Conservation (phyloP, 257 asterid genomes). For the Solanum appendiculatum region DNA sequence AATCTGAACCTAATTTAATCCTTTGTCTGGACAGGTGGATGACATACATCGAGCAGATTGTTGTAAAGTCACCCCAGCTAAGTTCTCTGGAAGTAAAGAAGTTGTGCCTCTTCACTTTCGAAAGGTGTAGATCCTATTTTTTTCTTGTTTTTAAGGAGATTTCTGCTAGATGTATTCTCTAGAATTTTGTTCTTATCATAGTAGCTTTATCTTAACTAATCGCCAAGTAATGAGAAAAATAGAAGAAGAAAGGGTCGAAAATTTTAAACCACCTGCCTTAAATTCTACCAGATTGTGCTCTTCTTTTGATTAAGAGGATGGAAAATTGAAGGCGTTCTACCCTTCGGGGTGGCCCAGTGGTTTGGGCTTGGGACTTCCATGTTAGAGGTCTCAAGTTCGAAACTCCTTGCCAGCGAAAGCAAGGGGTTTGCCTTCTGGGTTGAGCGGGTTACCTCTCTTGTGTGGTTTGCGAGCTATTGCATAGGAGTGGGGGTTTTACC, state of each 20-base stretch:
- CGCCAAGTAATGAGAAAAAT: background rate
- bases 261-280: background rate
- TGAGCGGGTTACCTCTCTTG: no score
- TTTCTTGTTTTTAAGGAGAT: background rate
- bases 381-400: no score
- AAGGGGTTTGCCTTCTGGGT: no score
- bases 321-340: background rate
- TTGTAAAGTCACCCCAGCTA: slow-evolving; percentile 94
- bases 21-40: slow-evolving; percentile 43
- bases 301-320: background rate
- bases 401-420: no score
- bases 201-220: background rate
- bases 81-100: slow-evolving; percentile 93
- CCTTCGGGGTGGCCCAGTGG: no score
- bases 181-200: background rate
- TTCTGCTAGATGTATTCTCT: background rate
- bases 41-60: slow-evolving; percentile 75
- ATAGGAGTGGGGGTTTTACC: no score
- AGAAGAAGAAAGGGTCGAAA: background rate
- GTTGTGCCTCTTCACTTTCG: slow-evolving; percentile 75
- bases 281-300: background rate
- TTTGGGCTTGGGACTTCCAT: no score
- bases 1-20: background rate
- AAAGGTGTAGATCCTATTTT: slow-evolving; percentile 37
- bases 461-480: no score